Evolutionary conservation across 2,329 filamentous ascomycete genomes (phyloP), one percentile per base, ranked within the genome.

Genomic region (Chaetomium strumarium): DNA sequence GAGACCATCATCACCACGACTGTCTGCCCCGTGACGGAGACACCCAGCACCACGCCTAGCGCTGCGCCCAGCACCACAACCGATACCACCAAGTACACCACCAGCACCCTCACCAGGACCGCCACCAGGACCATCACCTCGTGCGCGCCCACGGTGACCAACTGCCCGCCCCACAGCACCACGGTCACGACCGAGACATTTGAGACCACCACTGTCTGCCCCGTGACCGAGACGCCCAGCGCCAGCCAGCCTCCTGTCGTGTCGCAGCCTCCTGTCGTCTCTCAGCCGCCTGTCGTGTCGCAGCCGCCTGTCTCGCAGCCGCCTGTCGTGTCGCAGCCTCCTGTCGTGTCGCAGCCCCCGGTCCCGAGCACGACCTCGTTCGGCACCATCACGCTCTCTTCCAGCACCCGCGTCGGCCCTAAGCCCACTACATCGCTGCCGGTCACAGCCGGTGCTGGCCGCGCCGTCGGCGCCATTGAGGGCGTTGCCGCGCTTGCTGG

Each of bases 131-230:
- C 59, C 43, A 55, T 61, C 57, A 62, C 58, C 50, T 46, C 45
- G 46, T 62, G 58, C 53, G 38, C 58, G 1, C n/a, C 49, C 9
- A 40, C 45, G 24, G 58, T 60, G 30, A 55, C 58, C 39, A 16
- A 45, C 38, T 62, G 58, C 58, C 58, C 60, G 11, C 34, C 43
- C 19, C 36, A 41, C 36, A 47, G 43, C 56, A 53, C 45, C 24
- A 52, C 43, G 44, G 36, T 55, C 52, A 58, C 56, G 50, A 60
- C 57, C 51, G 55, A 58, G 55, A 43, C 42, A 38, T 53, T 56
- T 41, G 49, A 58, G 37, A 56, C 55, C 54, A 60, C 57, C 49
- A 62, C 60, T 36, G 55, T 62, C 43, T 62, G 60, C 55, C 60
- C 60, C 19, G 58, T 61, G 33, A 56, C 58, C 37, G 51, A 55